Conservation (phyloP, 2,329 filamentous ascomycete genomes). For the Curvularia eragrostidis region DNA sequence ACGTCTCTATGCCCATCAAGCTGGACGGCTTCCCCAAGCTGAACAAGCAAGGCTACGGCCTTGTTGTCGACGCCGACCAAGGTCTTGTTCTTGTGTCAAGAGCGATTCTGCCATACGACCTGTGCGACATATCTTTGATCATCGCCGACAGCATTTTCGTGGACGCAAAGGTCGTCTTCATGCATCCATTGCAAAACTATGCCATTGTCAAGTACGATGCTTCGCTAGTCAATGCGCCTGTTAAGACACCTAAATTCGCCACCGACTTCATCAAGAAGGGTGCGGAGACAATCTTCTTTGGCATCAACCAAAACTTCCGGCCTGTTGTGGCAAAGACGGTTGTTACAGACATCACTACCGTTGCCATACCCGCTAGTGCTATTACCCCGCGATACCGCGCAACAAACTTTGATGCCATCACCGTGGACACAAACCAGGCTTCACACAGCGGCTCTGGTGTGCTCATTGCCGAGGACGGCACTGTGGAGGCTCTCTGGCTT, state of each 20-base stretch:
- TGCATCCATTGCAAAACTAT: slow-evolving; percentile 97
- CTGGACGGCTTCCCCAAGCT: slow-evolving; percentile 97
- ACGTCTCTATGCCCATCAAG: slow-evolving; percentile 92
- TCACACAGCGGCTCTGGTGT: slow-evolving; percentile 94
- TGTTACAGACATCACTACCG: slow-evolving; percentile 96
- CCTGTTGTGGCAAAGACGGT: slow-evolving; percentile 93
- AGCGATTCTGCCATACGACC: slow-evolving; percentile 92
- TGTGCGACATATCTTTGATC: slow-evolving; percentile 95
- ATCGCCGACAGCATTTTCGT: slow-evolving; percentile 97
- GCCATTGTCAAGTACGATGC: slow-evolving; percentile 95
- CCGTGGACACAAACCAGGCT: slow-evolving; percentile 90
- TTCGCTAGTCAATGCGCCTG: slow-evolving; percentile 88
- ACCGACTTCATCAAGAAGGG: slow-evolving; percentile 86
- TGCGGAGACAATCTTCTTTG: slow-evolving; percentile 92
- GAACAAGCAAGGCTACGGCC: slow-evolving; percentile 90
- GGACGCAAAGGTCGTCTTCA: slow-evolving; percentile 90
- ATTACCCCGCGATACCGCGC: slow-evolving; percentile 91
- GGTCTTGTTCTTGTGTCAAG: slow-evolving; percentile 92
- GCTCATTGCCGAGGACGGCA: slow-evolving; percentile 85
- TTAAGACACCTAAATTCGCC: slow-evolving; percentile 85
- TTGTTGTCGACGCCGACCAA: slow-evolving; percentile 97
- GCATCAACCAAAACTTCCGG: slow-evolving; percentile 95
- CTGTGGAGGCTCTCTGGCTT: slow-evolving; percentile 93
- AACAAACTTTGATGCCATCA: slow-evolving; percentile 95
- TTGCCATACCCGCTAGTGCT: slow-evolving; percentile 92